Evolutionary conservation across 495 filamentous ascomycete genomes (phyloP), one percentile per base, ranked within the genome.

Genomic region (Aspergillus indologenus): DNA sequence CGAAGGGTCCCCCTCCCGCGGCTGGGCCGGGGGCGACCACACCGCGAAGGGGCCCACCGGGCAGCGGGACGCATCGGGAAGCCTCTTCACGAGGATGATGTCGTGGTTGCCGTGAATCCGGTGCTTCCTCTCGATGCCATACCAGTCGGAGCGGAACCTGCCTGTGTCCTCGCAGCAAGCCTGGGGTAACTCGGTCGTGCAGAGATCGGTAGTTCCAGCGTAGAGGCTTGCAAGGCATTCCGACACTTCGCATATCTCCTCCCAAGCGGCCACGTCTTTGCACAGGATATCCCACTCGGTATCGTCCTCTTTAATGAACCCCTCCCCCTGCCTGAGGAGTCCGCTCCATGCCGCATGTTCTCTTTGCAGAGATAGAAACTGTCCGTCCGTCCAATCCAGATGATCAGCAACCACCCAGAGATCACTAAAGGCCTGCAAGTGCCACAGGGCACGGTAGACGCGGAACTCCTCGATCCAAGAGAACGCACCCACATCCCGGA

Each of bases 381-480:
- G n/a, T n/a, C n/a, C n/a, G 26, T 3, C 26, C 26, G 26, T 7
- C 14, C 45, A 46, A n/a, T 46, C 9, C 45, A 46, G 45, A 9
- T 20, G 9, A 8, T 1, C 7, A n/a, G 12, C 11, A 14, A 20
- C 15, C 22, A 7, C 7, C 9, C 0, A 4, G 18, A 56, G 31
- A 45, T 55, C 53, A 9, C 46, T 49, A 7, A 20, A 21, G n/a
- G 40, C 26, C 18, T 59, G 49, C 12, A 59, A 14, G 15, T 42
- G 49, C 57, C 57, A 59, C 1, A 59, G 24, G 2, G 44, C 50
- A 26, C 49, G 53, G 23, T 53, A 59, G 18, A 59, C 57, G n/a
- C 57, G 57, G 42, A 31, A 59, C 12, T 54, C n/a, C 22, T 59
- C 57, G 3, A 59, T 43, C 57, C 57, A 59, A 1, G 43, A 42